phyloP scores from a whole-genome alignment of 208 protist genomes.

The Leptomonas pyrrhocoris region DNA sequence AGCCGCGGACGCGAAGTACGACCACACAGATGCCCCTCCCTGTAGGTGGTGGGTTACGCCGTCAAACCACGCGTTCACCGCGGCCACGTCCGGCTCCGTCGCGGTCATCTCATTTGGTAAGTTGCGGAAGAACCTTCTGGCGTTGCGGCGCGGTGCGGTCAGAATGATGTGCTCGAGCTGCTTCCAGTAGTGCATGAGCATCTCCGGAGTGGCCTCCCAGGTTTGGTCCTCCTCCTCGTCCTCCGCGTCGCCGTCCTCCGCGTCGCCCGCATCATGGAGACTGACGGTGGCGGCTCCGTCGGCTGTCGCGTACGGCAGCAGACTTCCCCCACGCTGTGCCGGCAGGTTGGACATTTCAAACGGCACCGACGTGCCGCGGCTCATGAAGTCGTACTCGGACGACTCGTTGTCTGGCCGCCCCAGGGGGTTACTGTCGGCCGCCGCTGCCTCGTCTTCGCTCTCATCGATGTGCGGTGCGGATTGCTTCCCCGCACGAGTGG shows the following conservation, averaged over 20 bases:
- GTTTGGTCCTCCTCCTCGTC: slow-evolving; percentile 30
- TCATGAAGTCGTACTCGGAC: slow-evolving; percentile 10
- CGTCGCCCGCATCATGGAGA: slow-evolving; percentile 12
- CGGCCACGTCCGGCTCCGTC: slow-evolving; percentile 17
- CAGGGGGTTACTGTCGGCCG: neutral
- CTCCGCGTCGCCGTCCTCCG: slow-evolving; percentile 10
- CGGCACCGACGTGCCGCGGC: slow-evolving; percentile 5
- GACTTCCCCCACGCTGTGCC: slow-evolving; percentile 11
- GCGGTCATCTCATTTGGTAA: slow-evolving; percentile 14
- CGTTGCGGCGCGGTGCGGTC: slow-evolving; percentile 25
- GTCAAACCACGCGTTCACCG: slow-evolving; percentile 29
- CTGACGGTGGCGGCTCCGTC: neutral
- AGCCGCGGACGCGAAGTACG: slow-evolving; percentile 12
- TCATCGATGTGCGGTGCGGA: neutral
- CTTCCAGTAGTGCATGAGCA: slow-evolving; percentile 46
- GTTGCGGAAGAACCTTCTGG: slow-evolving; percentile 10
- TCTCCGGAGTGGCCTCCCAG: slow-evolving; percentile 29
- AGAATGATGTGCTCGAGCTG: slow-evolving; percentile 40
- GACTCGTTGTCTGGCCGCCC: neutral
- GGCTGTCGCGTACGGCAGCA: neutral
- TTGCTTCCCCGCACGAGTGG: neutral
- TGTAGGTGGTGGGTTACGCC: slow-evolving; percentile 18
- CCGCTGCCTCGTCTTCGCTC: neutral
- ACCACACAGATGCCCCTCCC: slow-evolving; percentile 13
- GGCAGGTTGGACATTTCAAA: slow-evolving; percentile 20